Base-by-base conservation (phyloP, 2,329 filamentous ascomycete species). In the Colletotrichum sp. region DNA sequence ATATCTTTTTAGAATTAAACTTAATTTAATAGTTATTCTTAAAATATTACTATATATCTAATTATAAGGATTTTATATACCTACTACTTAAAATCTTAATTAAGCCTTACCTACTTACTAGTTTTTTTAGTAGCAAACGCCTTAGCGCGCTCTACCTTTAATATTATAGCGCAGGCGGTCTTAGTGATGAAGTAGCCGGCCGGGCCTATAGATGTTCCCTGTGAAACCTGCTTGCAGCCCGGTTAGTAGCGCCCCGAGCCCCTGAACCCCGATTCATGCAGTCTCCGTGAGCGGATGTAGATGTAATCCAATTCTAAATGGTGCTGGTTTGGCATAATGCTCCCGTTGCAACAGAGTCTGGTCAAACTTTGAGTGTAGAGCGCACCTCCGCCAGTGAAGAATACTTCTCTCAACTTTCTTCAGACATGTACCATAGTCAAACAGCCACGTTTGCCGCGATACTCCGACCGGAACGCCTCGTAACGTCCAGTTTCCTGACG, bases 151-250 rank as follows among this genome's bases (percentile, higher is more conserved):
- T n/a, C n/a, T n/a, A n/a, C n/a, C n/a, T n/a, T 21, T 52, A 21
- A 12, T 52, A 18, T 52, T 52, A 18, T 52, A 52, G 43, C 43
- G 4, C 0, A 52, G 3, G 43, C 43, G 43, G 1, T 3, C 1
- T 52, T 52, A 52, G 1, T 21, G 1, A 52, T 52, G 2, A 52
- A 52, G 43, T 52, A 52, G 1, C 43, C 1, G 3, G 18, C 3
- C 1, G 1, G 1, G 1, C n/a, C 43, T 52, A 52, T 52, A 34
- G 32, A 34, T 21, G 12, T 21, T 52, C 43, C 32, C 32, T 52
- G 0, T 21, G 0, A 1, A 52, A 52, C 43, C 43, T 52, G 2
- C 43, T 21, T 6, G 1, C 8, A 52, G 43, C 43, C 3, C 3
- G 0, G 43, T 52, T 18, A 52, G 43, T 18, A 52, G n/a, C n/a